phyloP scores from a whole-genome alignment of 768 basidiomycete genomes.

The Pleurotus salmoneostramineus region DNA sequence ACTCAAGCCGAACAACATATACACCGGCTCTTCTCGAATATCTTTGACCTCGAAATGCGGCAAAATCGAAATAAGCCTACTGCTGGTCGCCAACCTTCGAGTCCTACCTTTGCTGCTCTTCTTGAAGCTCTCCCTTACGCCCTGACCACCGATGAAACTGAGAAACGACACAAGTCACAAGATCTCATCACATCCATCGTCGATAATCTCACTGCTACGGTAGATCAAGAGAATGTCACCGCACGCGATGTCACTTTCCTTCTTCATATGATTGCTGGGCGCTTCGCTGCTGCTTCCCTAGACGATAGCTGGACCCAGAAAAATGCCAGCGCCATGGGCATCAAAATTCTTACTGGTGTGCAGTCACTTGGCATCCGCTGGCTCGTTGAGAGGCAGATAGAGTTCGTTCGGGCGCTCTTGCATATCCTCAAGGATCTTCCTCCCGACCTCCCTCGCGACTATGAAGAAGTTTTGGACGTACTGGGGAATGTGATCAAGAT shows the following conservation, averaged over 20 bases:
- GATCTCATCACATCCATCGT: slow-evolving; percentile 60
- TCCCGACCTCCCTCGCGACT: slow-evolving; percentile 78
- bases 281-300: slow-evolving; percentile 82
- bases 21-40: slow-evolving; percentile 59
- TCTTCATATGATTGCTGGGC: slow-evolving; percentile 77
- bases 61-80: slow-evolving; percentile 52
- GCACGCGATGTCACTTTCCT: slow-evolving; percentile 59
- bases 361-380: slow-evolving; percentile 72
- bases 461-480: slow-evolving; percentile 76
- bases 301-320: slow-evolving; percentile 91
- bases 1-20: slow-evolving; percentile 69
- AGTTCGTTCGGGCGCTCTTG: slow-evolving; percentile 84
- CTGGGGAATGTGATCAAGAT: slow-evolving; percentile 64
- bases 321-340: slow-evolving; percentile 84
- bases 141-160: slow-evolving; percentile 59
- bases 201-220: slow-evolving; percentile 59
- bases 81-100: slow-evolving; percentile 49
- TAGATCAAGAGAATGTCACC: slow-evolving; percentile 38
- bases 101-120: slow-evolving; percentile 59
- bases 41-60: slow-evolving; percentile 75
- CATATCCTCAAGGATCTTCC: slow-evolving; percentile 95
- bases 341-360: slow-evolving; percentile 73
- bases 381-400: slow-evolving; percentile 83
- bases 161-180: slow-evolving; percentile 58
- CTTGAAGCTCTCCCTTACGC: slow-evolving; percentile 81